Conservation (phyloP, 2,329 filamentous ascomycete species). For the Metarhizium guizhouense region DNA sequence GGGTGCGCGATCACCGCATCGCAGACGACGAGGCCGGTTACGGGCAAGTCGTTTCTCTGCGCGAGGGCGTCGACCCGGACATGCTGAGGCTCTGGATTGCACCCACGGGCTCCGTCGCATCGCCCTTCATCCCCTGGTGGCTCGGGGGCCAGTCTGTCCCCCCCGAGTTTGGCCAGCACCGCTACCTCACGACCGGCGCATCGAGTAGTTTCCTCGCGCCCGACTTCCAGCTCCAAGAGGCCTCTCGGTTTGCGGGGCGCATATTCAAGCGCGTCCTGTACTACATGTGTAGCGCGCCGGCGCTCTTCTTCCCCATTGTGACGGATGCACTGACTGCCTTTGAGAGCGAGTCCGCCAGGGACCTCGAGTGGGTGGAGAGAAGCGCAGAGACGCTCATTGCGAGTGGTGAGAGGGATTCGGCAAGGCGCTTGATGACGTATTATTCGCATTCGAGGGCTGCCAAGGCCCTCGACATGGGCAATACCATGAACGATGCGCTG, state of each 20-base stretch:
- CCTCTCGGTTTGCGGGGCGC: conserved; percentile 16
- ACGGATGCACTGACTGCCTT: conserved; percentile 15
- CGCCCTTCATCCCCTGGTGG: conserved; percentile 19
- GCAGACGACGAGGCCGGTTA: conserved; percentile 19
- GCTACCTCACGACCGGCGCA: conserved; percentile 18
- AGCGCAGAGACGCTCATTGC: conserved; percentile 11
- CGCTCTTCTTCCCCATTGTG: conserved; percentile 14
- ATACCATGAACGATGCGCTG: conserved; percentile 12
- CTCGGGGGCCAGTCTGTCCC: conserved; percentile 15
- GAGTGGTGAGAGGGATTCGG: conserved; percentile 11
- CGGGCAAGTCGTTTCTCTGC: conserved; percentile 17
- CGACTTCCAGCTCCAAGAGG: conserved; percentile 18
- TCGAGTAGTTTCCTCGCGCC: conserved; percentile 16
- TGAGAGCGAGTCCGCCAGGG: conserved; percentile 12
- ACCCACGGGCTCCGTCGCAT: conserved; percentile 16
- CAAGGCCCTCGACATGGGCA: conserved; percentile 14
- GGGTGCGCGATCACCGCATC: conserved; percentile 18
- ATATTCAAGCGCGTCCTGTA: conserved; percentile 20
- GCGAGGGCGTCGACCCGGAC: conserved; percentile 11
- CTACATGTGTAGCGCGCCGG: conserved; percentile 18
- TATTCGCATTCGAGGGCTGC: conserved; percentile 15
- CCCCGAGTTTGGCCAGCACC: conserved; percentile 18
- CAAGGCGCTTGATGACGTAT: conserved; percentile 13
- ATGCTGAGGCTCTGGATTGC: conserved; percentile 17
- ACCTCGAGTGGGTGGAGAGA: conserved; percentile 15